Conservation (phyloP, 345 rosid genomes). For the Raphanus sativus region DNA sequence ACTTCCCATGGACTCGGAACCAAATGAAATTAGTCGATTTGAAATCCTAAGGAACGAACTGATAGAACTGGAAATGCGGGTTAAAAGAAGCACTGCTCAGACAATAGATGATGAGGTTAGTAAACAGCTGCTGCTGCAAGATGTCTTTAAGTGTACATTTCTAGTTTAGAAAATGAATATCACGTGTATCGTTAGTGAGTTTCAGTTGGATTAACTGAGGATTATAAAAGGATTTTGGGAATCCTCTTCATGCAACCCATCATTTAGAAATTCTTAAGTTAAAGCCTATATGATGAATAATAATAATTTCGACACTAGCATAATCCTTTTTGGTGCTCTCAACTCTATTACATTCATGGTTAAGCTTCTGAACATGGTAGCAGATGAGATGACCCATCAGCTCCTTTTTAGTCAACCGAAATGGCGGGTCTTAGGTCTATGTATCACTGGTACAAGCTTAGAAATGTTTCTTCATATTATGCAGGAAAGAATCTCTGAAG, state of each 20-base stretch:
- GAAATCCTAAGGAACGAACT: slow-evolving; percentile 83
- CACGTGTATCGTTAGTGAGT: not conserved
- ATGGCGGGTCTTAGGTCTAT: slow-evolving; percentile 2
- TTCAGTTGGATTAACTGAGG: slow-evolving; percentile 7
- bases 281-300: not conserved
- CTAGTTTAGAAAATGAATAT: not conserved
- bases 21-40: slow-evolving; percentile 71
- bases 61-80: slow-evolving; percentile 85
- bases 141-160: not conserved
- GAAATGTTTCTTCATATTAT: slow-evolving; percentile 30
- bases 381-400: slow-evolving; percentile 5
- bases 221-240: not conserved
- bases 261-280: not conserved
- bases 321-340: slow-evolving; percentile 9
- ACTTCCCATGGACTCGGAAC: slow-evolving; percentile 47
- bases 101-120: slow-evolving; percentile 71
- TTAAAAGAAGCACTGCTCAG: slow-evolving; percentile 68
- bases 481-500: slow-evolving; percentile 48
- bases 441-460: slow-evolving; percentile 17
- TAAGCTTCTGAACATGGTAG: slow-evolving; percentile 24
- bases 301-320: not conserved
- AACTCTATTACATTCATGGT: slow-evolving; percentile 1
- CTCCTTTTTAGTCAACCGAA: slow-evolving; percentile 2
- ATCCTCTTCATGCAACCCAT: slow-evolving; percentile 8
- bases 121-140: slow-evolving; percentile 13